A percentile compares a stretch with the other conserved stretches of the same genome.
Conservation (phyloP, 2,329 filamentous ascomycete genomes). For the Colletotrichum sp. region DNA sequence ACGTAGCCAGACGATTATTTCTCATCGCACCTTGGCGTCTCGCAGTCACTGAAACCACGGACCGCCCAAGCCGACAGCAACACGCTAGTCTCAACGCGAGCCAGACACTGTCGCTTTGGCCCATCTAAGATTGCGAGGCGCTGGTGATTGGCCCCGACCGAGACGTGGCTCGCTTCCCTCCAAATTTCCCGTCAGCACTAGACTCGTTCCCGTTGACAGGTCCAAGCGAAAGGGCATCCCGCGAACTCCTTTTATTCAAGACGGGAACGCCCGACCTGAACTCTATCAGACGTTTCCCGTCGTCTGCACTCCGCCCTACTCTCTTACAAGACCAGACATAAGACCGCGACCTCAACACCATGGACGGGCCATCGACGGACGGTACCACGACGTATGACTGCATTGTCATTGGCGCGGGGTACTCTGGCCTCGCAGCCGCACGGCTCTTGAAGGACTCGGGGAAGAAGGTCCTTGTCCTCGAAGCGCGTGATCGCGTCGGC, state of each 20-base stretch:
- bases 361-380: neutral
- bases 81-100: neutral
- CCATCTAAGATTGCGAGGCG: neutral
- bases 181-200: conserved; percentile 2
- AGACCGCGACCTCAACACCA: neutral
- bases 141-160: neutral
- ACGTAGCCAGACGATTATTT: neutral
- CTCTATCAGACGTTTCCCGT: neutral
- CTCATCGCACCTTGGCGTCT: neutral
- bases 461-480: conserved; percentile 6
- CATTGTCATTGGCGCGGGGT: conserved; percentile 18
- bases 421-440: conserved; percentile 15
- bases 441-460: conserved; percentile 9
- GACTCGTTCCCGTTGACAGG: neutral
- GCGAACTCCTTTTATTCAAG: neutral
- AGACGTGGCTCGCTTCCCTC: neutral
- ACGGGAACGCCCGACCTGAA: neutral
- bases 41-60: neutral
- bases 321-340: neutral
- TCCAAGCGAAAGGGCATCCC: neutral
- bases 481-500: conserved; percentile 20
- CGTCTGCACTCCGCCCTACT: neutral
- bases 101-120: neutral
- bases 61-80: neutral
- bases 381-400: conserved; percentile 8